A percentile compares a stretch with the other conserved stretches of the same genome.
phyloP scores from a whole-genome alignment of 768 basidiomycete species.

The Mycena metata region DNA sequence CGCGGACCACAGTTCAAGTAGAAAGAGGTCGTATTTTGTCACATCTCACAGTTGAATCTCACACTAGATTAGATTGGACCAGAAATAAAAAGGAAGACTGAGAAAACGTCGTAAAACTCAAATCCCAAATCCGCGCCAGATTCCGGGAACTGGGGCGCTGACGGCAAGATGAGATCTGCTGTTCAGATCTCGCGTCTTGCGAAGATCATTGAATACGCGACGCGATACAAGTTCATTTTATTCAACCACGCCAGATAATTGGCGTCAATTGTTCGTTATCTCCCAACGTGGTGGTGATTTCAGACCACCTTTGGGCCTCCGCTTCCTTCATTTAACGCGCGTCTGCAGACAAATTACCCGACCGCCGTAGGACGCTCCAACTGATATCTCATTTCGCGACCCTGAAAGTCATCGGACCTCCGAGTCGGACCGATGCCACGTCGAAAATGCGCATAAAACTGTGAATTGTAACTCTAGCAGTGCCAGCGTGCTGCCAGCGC shows the following conservation, averaged over 20 bases:
- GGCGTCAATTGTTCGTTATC: slow-evolving; percentile 6
- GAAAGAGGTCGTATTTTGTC: slow-evolving; percentile 1
- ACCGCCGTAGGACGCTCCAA: too few species aligned
- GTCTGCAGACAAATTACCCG: background rate
- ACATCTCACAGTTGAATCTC: background rate
- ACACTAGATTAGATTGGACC: slow-evolving; percentile 17
- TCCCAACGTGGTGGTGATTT: slow-evolving; percentile 2
- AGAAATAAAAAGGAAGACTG: slow-evolving; percentile 6
- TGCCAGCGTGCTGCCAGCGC: slow-evolving; percentile 8
- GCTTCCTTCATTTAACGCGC: background rate
- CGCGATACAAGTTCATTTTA: background rate
- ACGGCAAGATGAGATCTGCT: slow-evolving; percentile 15
- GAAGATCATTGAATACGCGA: slow-evolving; percentile 11
- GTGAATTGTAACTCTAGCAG: background rate
- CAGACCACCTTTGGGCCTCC: background rate
- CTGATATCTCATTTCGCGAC: background rate
- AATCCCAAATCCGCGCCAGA: slow-evolving; percentile 28
- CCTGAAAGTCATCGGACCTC: slow-evolving; percentile 10
- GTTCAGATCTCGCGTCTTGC: slow-evolving; percentile 22
- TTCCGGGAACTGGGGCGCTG: slow-evolving; percentile 24
- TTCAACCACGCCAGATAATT: slow-evolving; percentile 11
- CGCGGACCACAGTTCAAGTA: slow-evolving; percentile 26
- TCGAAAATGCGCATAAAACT: too few species aligned
- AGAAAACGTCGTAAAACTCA: slow-evolving; percentile 20
- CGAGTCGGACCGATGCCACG: too few species aligned